Base-by-base conservation (phyloP, 371 early-diverging fungal species). In the Actinomortierella wolfii region DNA sequence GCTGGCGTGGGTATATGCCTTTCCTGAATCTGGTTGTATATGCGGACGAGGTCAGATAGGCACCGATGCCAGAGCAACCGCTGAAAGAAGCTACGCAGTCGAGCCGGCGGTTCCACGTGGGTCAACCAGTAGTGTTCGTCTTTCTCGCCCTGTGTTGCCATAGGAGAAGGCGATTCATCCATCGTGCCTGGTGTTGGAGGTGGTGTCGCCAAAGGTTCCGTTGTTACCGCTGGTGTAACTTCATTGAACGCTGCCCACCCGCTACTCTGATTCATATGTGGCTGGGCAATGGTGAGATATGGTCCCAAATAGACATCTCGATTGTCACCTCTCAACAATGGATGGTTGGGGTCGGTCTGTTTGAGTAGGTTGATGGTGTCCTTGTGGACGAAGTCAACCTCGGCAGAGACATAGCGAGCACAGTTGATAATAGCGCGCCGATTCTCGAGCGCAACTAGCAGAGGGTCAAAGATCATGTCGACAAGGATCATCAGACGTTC, bases 371-470 rank as follows among this genome's bases (percentile, higher is more conserved):
- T 25, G 28, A 54, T 49, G 14, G 66, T 51, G 17, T 51, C 46
- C 20, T 24, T 34, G 26, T 58, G 58, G 40, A 50, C 42, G 1
- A 61, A 56, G 18, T 61, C 66, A 18, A 71, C 61, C 41, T 58
- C 61, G 15, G 71, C 66, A 49, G 71, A 65, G 48, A 71, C 66
- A 45, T 71, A 71, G 6, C 71, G 65, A 2, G 71, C 71, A 25
- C 71, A 70, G 41, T 70, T 70, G 57, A 70, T 70, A 58, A 70
- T 64, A 34, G 71, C 71, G 8, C 71, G 54, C 21, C 71, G 65
- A 26, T 65, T 60, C 26, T 54, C 49, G 17, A 70, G 51, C 2
- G 42, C 40, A 3, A 70, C 71, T 24, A 70, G 53, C 44, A 54
- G 52, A 26, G 71, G 66, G 42, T 71, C 71, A 56, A 65, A 71